Percentiles rank a stretch among this genome's conserved stretches.
These are phyloP conservation scores for Exophiala lecanii-corni DNA, from an alignment of 2,329 filamentous ascomycete genomes.

Conservation along the genomic window DNA sequence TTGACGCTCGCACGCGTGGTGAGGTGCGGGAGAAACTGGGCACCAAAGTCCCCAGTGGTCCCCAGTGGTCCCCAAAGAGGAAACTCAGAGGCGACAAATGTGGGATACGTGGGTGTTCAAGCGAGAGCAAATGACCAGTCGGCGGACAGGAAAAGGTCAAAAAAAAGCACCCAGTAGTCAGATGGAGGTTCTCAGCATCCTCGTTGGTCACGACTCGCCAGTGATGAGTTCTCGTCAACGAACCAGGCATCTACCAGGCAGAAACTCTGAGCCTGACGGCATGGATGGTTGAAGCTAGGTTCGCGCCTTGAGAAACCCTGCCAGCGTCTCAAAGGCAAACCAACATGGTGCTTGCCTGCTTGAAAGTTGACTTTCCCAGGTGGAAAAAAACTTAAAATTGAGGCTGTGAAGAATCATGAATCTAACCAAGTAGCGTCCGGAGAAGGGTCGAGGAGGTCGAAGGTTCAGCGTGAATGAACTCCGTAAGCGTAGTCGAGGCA, in stretches of 20 bases:
- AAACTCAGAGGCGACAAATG: neutral
- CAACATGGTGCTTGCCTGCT: no score
- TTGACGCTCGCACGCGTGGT: neutral
- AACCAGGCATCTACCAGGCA: neutral
- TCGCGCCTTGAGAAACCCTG: slow-evolving; percentile 12
- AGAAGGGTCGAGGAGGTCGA: no score
- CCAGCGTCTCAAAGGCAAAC: neutral
- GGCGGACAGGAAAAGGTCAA: slow-evolving; percentile 7
- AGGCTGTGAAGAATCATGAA: no score
- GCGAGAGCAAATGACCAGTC: slow-evolving; percentile 14
- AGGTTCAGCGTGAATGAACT: no score
- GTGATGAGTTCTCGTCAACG: slow-evolving; percentile 1
- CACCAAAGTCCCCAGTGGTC: no score
- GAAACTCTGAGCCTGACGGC: slow-evolving; percentile 7
- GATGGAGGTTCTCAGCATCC: neutral
- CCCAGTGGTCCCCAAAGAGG: neutral
- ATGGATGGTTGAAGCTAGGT: slow-evolving; percentile 20
- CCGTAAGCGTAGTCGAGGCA: no score
- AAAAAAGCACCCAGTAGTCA: neutral
- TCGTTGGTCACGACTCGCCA: neutral
- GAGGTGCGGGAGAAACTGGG: neutral
- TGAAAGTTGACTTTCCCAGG: no score
- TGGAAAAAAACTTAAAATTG: no score
- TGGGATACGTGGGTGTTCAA: slow-evolving; percentile 3
- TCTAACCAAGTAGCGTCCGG: no score